These are phyloP conservation scores for Phoenix dactylifera DNA, from an alignment of 176 grass and related monocot genomes.

Conservation along the genomic window DNA sequence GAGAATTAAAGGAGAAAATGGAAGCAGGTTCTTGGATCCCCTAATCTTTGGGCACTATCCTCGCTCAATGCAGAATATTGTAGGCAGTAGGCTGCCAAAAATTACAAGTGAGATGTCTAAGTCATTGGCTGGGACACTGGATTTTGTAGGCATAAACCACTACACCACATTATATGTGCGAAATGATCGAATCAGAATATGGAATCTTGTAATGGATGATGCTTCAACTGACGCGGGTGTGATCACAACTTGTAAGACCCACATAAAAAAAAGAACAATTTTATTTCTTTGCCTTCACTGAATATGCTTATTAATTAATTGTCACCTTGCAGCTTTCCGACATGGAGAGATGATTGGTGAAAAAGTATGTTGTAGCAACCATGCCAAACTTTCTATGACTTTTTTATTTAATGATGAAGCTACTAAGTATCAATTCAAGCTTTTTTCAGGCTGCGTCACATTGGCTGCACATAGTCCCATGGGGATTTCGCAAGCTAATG, in stretches of 20 bases:
- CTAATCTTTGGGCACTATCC: slow-evolving; percentile 83
- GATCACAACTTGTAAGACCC: slow-evolving; percentile 54
- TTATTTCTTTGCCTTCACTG: neutral
- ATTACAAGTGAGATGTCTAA: slow-evolving; percentile 51
- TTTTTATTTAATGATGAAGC: too few species aligned
- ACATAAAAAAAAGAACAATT: neutral
- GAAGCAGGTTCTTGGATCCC: slow-evolving; percentile 83
- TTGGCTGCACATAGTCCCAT: slow-evolving; percentile 90
- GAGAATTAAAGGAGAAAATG: slow-evolving; percentile 4
- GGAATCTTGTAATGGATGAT: slow-evolving; percentile 76
- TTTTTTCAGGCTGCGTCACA: slow-evolving; percentile 55
- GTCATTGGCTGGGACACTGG: slow-evolving; percentile 46
- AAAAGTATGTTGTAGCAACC: slow-evolving; percentile 25
- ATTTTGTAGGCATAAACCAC: slow-evolving; percentile 98
- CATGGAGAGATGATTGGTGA: slow-evolving; percentile 85
- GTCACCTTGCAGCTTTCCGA: slow-evolving; percentile 37
- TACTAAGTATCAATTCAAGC: too few species aligned
- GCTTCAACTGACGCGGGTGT: slow-evolving; percentile 53
- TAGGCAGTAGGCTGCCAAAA: slow-evolving; percentile 53
- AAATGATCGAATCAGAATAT: slow-evolving; percentile 61
- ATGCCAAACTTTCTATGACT: too few species aligned
- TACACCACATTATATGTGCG: slow-evolving; percentile 86
- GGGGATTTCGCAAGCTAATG: slow-evolving; percentile 71
- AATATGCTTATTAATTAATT: too few species aligned
- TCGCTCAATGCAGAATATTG: slow-evolving; percentile 68